Conservation (phyloP, 2,329 filamentous ascomycete genomes). For the Sclerotinia sclerotiorum region DNA sequence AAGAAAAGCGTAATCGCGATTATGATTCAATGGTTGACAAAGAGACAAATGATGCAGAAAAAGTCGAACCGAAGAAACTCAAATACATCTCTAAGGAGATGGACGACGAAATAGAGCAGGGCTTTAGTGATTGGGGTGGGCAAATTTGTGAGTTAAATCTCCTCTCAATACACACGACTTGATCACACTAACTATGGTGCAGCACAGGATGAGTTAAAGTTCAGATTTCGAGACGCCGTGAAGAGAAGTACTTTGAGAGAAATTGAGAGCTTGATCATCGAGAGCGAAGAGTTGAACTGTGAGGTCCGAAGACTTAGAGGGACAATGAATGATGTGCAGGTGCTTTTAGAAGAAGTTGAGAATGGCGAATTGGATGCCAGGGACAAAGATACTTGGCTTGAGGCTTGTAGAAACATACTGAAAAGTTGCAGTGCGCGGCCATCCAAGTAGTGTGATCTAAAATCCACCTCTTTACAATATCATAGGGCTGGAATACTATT, state of each 20-base stretch:
- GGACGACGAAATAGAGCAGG: background rate
- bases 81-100: too few species aligned
- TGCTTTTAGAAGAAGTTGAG: background rate
- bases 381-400: accelerated
- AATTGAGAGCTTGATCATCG: background rate
- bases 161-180: too few species aligned
- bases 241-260: background rate
- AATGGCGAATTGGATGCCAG: too few species aligned
- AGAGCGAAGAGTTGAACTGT: background rate
- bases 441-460: background rate
- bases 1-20: background rate
- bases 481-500: background rate
- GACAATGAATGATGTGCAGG: background rate
- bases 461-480: background rate
- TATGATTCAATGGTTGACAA: background rate
- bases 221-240: background rate
- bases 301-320: background rate
- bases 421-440: background rate
- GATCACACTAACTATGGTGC: too few species aligned
- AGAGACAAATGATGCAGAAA: background rate
- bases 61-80: background rate
- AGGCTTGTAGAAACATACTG: background rate
- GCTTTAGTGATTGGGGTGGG: too few species aligned
- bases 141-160: background rate
- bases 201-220: background rate